These are phyloP conservation scores for Xerocomus amazonicus DNA, from an alignment of 1,284 basidiomycete genomes.

Conservation along the genomic window DNA sequence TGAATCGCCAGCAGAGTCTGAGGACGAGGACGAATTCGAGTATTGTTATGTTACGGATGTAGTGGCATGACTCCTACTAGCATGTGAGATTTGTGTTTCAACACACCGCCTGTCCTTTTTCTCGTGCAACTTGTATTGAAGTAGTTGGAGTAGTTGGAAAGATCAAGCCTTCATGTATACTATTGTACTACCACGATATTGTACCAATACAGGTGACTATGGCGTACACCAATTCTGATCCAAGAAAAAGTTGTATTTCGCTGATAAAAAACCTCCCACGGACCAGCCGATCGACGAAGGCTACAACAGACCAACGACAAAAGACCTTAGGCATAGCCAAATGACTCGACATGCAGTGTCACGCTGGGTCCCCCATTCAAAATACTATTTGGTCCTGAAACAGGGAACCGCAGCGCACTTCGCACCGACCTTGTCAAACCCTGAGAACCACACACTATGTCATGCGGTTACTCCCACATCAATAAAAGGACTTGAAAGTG, in stretches of 20 bases:
- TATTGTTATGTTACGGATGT: conserved; percentile 18
- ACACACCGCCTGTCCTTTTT: background rate
- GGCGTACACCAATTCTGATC: no score
- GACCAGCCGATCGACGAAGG: background rate
- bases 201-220: no score
- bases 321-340: conserved; percentile 37
- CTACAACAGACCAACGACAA: background rate
- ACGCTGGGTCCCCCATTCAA: conserved; percentile 45
- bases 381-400: conserved; percentile 34
- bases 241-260: no score
- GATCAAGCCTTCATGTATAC: no score
- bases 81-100: background rate
- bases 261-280: no score
- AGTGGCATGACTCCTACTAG: background rate
- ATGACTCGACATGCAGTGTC: conserved; percentile 46
- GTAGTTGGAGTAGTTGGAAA: no score
- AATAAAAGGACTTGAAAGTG: background rate
- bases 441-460: conserved; percentile 47
- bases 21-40: conserved; percentile 30
- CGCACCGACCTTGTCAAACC: conserved; percentile 40
- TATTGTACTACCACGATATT: no score
- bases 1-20: conserved; percentile 17
- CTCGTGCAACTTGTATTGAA: background rate
- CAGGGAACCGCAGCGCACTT: conserved; percentile 36
- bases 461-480: background rate